Evolutionary conservation across 805 yeast genomes (phyloP).

Genomic region (Schwanniomyces vanrijiae): DNA sequence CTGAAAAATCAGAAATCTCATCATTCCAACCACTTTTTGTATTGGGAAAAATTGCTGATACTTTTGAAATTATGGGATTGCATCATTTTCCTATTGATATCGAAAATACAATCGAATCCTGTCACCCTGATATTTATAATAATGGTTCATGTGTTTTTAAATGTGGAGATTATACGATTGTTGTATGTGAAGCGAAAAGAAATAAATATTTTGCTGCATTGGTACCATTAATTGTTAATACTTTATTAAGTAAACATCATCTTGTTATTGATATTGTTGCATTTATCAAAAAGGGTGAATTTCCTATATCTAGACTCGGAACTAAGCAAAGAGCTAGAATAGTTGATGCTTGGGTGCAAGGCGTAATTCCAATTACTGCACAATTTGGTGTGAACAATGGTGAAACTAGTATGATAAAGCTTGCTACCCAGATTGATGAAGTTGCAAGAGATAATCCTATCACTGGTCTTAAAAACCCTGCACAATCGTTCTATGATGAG

Average conservation of each 20-base stretch:
- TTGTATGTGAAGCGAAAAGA: constrained; percentile 65
- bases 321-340: constrained; percentile 75
- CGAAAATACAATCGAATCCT: constrained; percentile 50
- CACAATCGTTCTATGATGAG: constrained; percentile 38
- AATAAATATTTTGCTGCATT: constrained; percentile 61
- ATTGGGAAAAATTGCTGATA: constrained; percentile 78
- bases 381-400: constrained; percentile 61
- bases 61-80: constrained; percentile 88
- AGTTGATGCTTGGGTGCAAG: constrained; percentile 53
- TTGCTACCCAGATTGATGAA: constrained; percentile 54
- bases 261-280: constrained; percentile 80
- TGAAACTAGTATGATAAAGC: constrained; percentile 58
- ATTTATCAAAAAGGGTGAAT: constrained; percentile 63
- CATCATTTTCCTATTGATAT: constrained; percentile 89
- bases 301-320: constrained; percentile 71
- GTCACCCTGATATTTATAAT: constrained; percentile 58
- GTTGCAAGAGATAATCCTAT: constrained; percentile 40
- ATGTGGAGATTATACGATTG: constrained; percentile 75
- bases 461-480: constrained; percentile 43
- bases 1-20: constrained; percentile 20
- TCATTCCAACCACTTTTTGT: constrained; percentile 78
- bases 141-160: constrained; percentile 68
- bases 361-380: constrained; percentile 42
- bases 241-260: constrained; percentile 77
- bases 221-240: constrained; percentile 80